These are phyloP conservation scores for Hyaloscypha finlandica DNA, from an alignment of 495 filamentous ascomycete genomes.

Conservation along the genomic window DNA sequence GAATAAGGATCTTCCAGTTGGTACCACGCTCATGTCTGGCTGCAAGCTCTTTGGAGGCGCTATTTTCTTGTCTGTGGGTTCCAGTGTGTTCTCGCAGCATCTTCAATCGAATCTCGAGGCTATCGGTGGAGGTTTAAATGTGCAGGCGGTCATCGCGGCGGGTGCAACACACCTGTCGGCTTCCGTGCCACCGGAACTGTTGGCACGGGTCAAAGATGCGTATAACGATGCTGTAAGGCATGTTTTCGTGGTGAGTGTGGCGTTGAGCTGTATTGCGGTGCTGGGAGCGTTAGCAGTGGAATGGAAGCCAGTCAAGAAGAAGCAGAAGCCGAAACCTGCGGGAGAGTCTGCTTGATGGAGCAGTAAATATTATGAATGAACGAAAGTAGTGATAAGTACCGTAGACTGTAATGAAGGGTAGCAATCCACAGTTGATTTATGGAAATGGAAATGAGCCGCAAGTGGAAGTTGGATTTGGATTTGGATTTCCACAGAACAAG, in stretches of 20 bases:
- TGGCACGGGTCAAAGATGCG: constrained; percentile 21
- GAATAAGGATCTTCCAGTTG: constrained; percentile 55
- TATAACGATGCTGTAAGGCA: constrained; percentile 33
- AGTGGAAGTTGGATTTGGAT: too few relatives aligned
- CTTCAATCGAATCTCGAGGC: constrained; percentile 39
- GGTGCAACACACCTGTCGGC: constrained; percentile 44
- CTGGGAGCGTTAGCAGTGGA: constrained; percentile 13
- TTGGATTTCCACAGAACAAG: too few relatives aligned
- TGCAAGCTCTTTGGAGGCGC: constrained; percentile 61
- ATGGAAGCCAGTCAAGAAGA: constrained; percentile 6
- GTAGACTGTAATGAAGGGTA: too few relatives aligned
- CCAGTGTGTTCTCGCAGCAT: constrained; percentile 62
- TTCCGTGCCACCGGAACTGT: constrained; percentile 15
- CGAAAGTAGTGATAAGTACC: too few relatives aligned
- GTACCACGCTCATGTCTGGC: constrained; percentile 61
- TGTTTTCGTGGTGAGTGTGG: constrained; percentile 29
- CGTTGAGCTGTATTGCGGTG: constrained; percentile 2
- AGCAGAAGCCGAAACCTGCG: too few relatives aligned
- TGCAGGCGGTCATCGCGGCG: constrained; percentile 42
- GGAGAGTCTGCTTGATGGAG: too few relatives aligned
- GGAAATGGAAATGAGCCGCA: too few relatives aligned
- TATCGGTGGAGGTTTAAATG: constrained; percentile 38
- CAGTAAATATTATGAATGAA: too few relatives aligned
- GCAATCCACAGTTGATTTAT: too few relatives aligned
- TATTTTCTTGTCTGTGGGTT: constrained; percentile 59